Base-by-base conservation (phyloP, 2,329 filamentous ascomycete species). In the Xylaria sp. region DNA sequence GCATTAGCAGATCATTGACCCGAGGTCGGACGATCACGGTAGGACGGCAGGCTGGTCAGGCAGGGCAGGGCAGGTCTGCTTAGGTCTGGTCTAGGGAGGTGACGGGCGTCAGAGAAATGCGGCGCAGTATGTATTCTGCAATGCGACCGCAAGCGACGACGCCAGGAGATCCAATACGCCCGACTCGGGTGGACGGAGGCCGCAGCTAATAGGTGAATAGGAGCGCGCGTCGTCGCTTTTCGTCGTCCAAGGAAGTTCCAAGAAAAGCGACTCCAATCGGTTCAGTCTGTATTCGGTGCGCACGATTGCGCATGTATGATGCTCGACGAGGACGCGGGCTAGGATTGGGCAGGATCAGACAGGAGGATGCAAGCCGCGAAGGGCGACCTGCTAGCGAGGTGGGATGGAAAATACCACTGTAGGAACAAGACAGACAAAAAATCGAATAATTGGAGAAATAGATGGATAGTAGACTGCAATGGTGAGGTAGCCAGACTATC, bases 21-120 rank as follows among this genome's bases (percentile, higher is more conserved):
- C 53, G 50, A 56, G 56, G 62, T 67, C 57, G 59, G 62, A 65
- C 62, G 59, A 63, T 56, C 52, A 58, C 59, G 60, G 64, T 66
- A 48, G 64, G 61, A 66, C 63, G 61, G 57, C 58, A 42, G 23
- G 37, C 48, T 11, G 11, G 19, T 19, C 30, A 63, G 62, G 52
- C 44, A 50, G 54, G 54, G 48, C 30, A 48, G 23, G 23, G 23
- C 23, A 30, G 23, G 23, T 30, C 23, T 30, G 23, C 23, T 30
- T 30, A 30, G 23, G 23, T 30, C 23, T 30, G 23, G 23, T 30
- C 23, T 30, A 30, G 11, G 37, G 37, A 42, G 37, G 11, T 42
- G 11, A 61, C 59, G 59, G 62, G 54, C 63, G 68, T 66, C 67
- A 68, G 42, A 11, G 42, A 6, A 46, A 46, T 46, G 13, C 5